These are phyloP conservation scores for Arthrobotrys sinensis DNA, from an alignment of 2,329 filamentous ascomycete genomes.

Conservation along the genomic window DNA sequence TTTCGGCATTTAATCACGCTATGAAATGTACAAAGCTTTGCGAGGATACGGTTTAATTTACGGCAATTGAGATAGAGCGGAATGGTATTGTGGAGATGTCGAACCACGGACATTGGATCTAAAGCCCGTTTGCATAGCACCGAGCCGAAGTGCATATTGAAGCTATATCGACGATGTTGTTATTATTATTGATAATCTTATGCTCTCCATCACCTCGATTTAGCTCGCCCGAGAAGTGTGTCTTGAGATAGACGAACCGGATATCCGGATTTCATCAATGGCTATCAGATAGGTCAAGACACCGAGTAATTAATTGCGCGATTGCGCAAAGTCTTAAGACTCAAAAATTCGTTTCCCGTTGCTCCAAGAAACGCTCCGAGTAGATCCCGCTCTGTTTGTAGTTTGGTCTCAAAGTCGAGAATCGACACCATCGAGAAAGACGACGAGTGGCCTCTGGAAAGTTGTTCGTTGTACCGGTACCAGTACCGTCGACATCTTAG, in stretches of 20 bases:
- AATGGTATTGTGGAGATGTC: background rate
- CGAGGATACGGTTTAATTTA: background rate
- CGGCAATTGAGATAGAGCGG: background rate
- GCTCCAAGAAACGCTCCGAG: conserved; percentile 9
- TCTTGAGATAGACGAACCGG: conserved; percentile 14
- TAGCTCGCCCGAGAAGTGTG: background rate
- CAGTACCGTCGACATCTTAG: conserved; percentile 28
- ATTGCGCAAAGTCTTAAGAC: background rate
- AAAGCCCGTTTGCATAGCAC: background rate
- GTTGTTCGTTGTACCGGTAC: conserved; percentile 51
- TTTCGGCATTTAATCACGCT: too few relatives aligned
- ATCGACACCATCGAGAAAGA: background rate
- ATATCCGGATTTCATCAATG: conserved; percentile 5
- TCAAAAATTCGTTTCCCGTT: background rate
- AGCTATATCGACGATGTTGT: background rate
- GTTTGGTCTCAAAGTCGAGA: background rate
- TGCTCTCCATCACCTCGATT: background rate
- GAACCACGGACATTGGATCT: background rate
- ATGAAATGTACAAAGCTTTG: too few relatives aligned
- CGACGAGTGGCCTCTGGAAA: conserved; percentile 11
- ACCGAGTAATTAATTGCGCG: background rate
- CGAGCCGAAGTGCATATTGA: background rate
- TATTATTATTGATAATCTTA: background rate
- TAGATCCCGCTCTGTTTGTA: conserved; percentile 43
- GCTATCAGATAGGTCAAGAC: background rate